Evolutionary conservation across 2,329 filamentous ascomycete species (phyloP), one percentile per base, ranked within the genome.

Genomic region (Coniochaeta sp.): DNA sequence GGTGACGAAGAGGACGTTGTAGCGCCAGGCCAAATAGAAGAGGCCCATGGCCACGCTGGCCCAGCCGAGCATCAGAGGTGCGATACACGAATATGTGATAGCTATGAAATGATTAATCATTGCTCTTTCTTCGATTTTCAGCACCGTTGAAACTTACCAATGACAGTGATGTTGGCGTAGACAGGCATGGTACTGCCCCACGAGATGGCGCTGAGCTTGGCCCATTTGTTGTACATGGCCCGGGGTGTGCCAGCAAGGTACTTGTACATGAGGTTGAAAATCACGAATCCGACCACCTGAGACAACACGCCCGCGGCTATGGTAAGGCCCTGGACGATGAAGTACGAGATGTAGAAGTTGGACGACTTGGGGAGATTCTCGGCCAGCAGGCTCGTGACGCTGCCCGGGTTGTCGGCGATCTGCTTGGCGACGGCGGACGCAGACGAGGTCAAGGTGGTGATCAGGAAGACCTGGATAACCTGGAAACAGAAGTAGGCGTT

Each of bases 311-410:
- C 84, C 0, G 90, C 83, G 3, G 91, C 89, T 63, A 93, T 86
- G 1, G 88, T 88, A 61, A 98, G 74, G 36, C 93, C 96, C 73
- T 98, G 95, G 2, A 99, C 84, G 34, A 98, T 85, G 65, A 99
- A 96, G 76, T 98, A 99, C 0, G 89, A 91, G 22, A 98, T 88
- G 74, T 97, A 99, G 71, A 98, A 96, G 75, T 96, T 98, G 62
- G 92, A 93, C 0, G 91, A 87, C 60, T 84, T 87, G 19, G 95
- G 95, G 6, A 99, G 79, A 61, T 90, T 89, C 17, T 79, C 69
- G 0, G 92, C 88, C 4, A 96, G 80, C 43, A 96, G 74, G 0
- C 71, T 75, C 0, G 91, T 85, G 7, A 86, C 83, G 0, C 75
- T 75, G 2, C 77, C 71, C 0, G 92, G 91, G 4, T 91, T 67